Evolutionary conservation across 2,329 filamentous ascomycete genomes (phyloP).

Genomic region (Paecilomyces sp.): DNA sequence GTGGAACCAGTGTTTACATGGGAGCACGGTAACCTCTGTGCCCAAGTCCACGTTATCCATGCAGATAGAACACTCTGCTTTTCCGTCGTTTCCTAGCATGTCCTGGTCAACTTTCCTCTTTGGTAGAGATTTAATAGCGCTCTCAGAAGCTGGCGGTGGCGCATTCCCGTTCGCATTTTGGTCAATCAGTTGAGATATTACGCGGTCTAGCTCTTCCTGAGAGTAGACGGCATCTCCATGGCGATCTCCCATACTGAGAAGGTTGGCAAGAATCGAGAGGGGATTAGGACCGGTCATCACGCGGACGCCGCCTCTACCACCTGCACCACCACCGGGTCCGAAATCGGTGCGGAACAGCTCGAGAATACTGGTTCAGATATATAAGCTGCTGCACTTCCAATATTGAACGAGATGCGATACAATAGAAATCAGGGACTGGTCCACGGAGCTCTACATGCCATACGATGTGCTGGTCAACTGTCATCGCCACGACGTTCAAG

Average conservation of each 20-base stretch:
- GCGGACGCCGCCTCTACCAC: slow-evolving; percentile 10
- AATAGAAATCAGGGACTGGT: not conserved
- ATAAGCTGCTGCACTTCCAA: not conserved
- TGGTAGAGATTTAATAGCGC: slow-evolving; percentile 66
- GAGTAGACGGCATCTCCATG: slow-evolving; percentile 81
- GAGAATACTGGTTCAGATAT: slow-evolving; percentile 14
- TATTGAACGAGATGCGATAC: not conserved
- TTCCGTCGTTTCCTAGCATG: slow-evolving; percentile 62
- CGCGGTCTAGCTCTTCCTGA: slow-evolving; percentile 82
- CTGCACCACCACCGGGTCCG: slow-evolving; percentile 4
- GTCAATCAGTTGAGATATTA: slow-evolving; percentile 85
- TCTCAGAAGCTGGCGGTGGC: slow-evolving; percentile 69
- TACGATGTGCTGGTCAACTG: not conserved
- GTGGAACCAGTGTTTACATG: slow-evolving; percentile 94
- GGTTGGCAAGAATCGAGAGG: slow-evolving; percentile 38
- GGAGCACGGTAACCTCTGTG: slow-evolving; percentile 68
- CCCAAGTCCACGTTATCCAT: slow-evolving; percentile 74
- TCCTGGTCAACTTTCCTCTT: slow-evolving; percentile 62
- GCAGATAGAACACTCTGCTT: slow-evolving; percentile 84
- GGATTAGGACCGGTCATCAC: slow-evolving; percentile 25
- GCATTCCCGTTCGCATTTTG: slow-evolving; percentile 66
- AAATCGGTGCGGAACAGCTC: slow-evolving; percentile 20
- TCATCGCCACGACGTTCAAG: not conserved
- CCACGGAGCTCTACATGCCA: not conserved
- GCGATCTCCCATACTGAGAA: slow-evolving; percentile 29